Percentiles rank a stretch among this genome's conserved stretches.
Conservation (phyloP, 306 rosid genomes). For the Abrus precatorius region DNA sequence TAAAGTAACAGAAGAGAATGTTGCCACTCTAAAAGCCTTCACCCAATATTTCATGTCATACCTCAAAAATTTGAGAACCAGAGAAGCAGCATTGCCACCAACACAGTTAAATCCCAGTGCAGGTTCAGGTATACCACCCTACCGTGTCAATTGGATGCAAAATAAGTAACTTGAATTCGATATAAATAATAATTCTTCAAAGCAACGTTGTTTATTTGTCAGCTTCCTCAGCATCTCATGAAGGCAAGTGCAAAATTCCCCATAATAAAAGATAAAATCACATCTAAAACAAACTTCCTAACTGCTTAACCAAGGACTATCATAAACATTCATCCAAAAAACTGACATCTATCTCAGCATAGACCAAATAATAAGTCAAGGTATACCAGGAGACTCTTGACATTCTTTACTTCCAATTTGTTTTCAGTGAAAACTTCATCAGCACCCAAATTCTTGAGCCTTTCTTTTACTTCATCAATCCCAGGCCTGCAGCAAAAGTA, state of each 20-base stretch:
- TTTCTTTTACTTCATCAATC: constrained; percentile 79
- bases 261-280: constrained; percentile 13
- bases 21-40: constrained; percentile 8
- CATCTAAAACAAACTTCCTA: constrained; percentile 26
- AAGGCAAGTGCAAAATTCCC: constrained; percentile 10
- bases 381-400: constrained; percentile 89
- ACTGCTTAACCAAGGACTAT: constrained; percentile 31
- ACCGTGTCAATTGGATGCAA: constrained; percentile 50
- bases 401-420: constrained; percentile 84
- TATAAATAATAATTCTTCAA: constrained; percentile 24
- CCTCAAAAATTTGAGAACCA: constrained; percentile 93
- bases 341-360: constrained; percentile 21
- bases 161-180: constrained; percentile 32
- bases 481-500: constrained; percentile 66
- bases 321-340: constrained; percentile 32
- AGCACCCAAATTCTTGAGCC: constrained; percentile 82
- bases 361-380: constrained; percentile 34
- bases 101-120: constrained; percentile 90
- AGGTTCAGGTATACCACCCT: constrained; percentile 83
- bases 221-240: not conserved
- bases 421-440: constrained; percentile 84
- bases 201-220: not conserved
- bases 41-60: constrained; percentile 44
- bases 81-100: constrained; percentile 92
- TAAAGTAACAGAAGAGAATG: constrained; percentile 17